Evolutionary conservation across 2,329 filamentous ascomycete species (phyloP).

Genomic region (Xylaria hypoxylon): DNA sequence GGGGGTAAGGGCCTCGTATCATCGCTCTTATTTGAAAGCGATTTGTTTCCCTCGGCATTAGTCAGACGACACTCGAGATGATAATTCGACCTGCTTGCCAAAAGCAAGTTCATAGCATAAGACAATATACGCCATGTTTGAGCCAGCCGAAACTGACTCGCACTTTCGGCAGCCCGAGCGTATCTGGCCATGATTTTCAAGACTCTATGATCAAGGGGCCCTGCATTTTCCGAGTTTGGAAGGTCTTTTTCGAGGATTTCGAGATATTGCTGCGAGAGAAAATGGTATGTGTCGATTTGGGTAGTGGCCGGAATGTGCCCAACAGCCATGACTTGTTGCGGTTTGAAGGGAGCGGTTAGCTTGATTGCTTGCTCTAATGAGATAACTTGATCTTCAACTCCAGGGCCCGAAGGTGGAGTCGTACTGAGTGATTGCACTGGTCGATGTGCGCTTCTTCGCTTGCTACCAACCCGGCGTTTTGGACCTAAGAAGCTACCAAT

Average conservation of each 20-base stretch:
- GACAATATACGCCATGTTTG: conserved; percentile 73
- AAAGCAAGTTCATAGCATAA: conserved; percentile 66
- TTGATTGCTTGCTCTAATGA: conserved; percentile 69
- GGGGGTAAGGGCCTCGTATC: conserved; percentile 33
- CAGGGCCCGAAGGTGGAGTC: conserved; percentile 63
- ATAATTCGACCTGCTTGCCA: conserved; percentile 66
- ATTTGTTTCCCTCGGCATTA: conserved; percentile 43
- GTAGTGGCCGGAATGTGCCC: conserved; percentile 66
- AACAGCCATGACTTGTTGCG: conserved; percentile 72
- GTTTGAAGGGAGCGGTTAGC: conserved; percentile 67
- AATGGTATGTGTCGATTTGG: conserved; percentile 65
- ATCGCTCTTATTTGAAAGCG: conserved; percentile 26
- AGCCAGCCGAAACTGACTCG: conserved; percentile 68
- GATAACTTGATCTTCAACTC: conserved; percentile 59
- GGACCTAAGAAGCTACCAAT: conserved; percentile 69
- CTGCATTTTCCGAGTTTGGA: conserved; percentile 55
- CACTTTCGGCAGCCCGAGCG: conserved; percentile 67
- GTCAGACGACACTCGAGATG: conserved; percentile 65
- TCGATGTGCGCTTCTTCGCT: conserved; percentile 59
- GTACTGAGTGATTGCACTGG: conserved; percentile 62
- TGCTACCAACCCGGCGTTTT: conserved; percentile 55
- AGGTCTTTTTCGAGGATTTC: conserved; percentile 63
- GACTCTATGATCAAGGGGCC: conserved; percentile 61
- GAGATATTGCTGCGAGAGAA: conserved; percentile 67
- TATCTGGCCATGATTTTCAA: conserved; percentile 66